phyloP scores from a whole-genome alignment of 1,139 yeast species.

The Pneumocystis jirovecii region DNA sequence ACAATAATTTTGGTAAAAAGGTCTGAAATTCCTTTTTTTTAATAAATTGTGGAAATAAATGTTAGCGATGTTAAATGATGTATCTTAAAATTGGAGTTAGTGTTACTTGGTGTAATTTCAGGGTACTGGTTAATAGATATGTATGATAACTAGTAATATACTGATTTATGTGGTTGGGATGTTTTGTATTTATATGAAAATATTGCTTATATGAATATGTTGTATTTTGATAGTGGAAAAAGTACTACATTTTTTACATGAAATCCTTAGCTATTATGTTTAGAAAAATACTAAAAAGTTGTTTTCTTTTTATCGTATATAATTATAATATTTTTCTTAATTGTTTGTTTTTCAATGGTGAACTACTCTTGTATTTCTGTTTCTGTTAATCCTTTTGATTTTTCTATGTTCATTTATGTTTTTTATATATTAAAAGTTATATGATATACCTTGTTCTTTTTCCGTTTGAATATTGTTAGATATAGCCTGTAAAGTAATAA shows the following conservation, averaged over 20 bases:
- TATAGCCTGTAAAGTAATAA: slow-evolving; percentile 17
- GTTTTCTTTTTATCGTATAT: slow-evolving; percentile 1
- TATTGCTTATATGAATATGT: background rate
- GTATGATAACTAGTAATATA: slow-evolving; percentile 1
- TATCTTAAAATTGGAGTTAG: background rate
- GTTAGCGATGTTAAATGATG: background rate
- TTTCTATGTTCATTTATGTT: slow-evolving; percentile 8
- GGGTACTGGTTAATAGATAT: slow-evolving; percentile 1
- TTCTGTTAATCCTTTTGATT: slow-evolving; percentile 9
- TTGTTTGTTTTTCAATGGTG: background rate
- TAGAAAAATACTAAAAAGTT: too few relatives aligned
- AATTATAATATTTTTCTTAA: background rate
- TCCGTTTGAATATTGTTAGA: slow-evolving; percentile 15
- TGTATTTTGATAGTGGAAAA: background rate
- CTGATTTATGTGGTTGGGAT: slow-evolving; percentile 3
- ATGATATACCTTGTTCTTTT: slow-evolving; percentile 12
- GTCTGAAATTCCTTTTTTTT: background rate
- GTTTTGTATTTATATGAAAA: slow-evolving; percentile 7
- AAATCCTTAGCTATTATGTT: background rate
- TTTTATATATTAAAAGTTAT: background rate
- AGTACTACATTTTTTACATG: background rate
- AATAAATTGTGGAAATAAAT: background rate
- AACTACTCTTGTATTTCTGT: slow-evolving; percentile 11
- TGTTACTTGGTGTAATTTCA: background rate
- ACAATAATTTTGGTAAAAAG: background rate